These are phyloP conservation scores for Yamadazyma taylorii DNA, from an alignment of 1,139 yeast genomes.

Conservation along the genomic window DNA sequence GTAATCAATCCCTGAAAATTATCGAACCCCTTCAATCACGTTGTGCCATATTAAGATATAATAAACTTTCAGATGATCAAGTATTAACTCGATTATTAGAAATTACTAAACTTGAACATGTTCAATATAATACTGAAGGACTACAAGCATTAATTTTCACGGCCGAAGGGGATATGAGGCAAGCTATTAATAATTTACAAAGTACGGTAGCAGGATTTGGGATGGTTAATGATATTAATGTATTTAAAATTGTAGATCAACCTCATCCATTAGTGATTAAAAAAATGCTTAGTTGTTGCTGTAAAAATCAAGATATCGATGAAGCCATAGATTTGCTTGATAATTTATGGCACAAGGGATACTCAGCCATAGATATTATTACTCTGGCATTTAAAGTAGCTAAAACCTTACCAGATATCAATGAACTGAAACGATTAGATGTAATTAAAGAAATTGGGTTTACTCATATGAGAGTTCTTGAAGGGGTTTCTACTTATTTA, in stretches of 20 bases:
- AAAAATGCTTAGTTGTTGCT: slow-evolving; percentile 60
- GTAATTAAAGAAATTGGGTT: slow-evolving; percentile 85
- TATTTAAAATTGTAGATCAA: slow-evolving; percentile 91
- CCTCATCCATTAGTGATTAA: slow-evolving; percentile 91
- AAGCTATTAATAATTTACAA: slow-evolving; percentile 91
- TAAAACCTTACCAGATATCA: slow-evolving; percentile 67
- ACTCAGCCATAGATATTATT: slow-evolving; percentile 89
- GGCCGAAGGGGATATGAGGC: slow-evolving; percentile 99
- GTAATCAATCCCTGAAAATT: slow-evolving; percentile 91
- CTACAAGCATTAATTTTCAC: slow-evolving; percentile 92
- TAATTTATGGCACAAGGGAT: slow-evolving; percentile 84
- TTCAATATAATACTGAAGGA: slow-evolving; percentile 86
- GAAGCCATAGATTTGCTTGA: slow-evolving; percentile 67
- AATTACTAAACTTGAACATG: slow-evolving; percentile 67
- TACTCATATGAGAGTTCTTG: slow-evolving; percentile 87
- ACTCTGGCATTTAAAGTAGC: slow-evolving; percentile 88
- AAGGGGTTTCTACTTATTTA: slow-evolving; percentile 86
- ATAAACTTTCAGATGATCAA: slow-evolving; percentile 80
- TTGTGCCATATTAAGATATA: slow-evolving; percentile 89
- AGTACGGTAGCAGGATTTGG: slow-evolving; percentile 94
- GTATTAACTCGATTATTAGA: slow-evolving; percentile 75
- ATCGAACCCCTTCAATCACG: slow-evolving; percentile 96
- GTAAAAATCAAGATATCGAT: slow-evolving; percentile 50
- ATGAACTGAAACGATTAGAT: slow-evolving; percentile 68
- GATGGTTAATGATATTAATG: slow-evolving; percentile 85